Base-by-base conservation (phyloP, 345 rosid genomes). In the Heritiera fomes region DNA sequence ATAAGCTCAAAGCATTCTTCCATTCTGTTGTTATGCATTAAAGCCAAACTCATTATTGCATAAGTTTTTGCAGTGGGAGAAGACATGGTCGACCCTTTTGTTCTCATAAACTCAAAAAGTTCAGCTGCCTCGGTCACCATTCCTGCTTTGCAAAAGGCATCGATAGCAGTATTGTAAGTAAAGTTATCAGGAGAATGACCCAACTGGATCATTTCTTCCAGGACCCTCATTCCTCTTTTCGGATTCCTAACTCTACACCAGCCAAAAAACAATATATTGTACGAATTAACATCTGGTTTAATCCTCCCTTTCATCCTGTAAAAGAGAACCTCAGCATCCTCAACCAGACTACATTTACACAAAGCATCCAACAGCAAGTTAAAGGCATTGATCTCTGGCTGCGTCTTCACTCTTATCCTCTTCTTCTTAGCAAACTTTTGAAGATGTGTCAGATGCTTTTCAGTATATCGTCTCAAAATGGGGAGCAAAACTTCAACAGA, bases 201-300 rank as follows among this genome's bases (percentile, higher is more conserved):
- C 71, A 89, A 87, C 73, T 82, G 77, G 53, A 91, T 92, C 99
- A 94, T 96, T 81, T 92, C 95, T 61, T 96, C 97, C 72, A 94
- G 88, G 74, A 89, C 52, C 75, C 47, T 79, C 98, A 91, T 88
- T 62, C 89, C 98, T 78, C 87, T 87, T 45, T 71, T 87, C 0
- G 97, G 98, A 30, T 90, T 88, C 75, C 95, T 92, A 62, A 94
- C 95, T 78, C 98, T 87, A 80, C 97, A 93, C 87, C 98, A 94
- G 56, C 99, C 98, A 43, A 96, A 92, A 80, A 92, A 96, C 90
- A 96, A 83, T 11, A 90, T 82, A 82, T 91, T 96, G 45, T 81
- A 94, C 0, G 95, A 88, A 87, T 81, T 88, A 20, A 88, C 88
- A 84, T 93, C 89, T 0, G 97, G 95, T 80, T 88, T 90, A 77